phyloP scores from a whole-genome alignment of 75 land plant species.

The Chamaecyparis obtusa region DNA sequence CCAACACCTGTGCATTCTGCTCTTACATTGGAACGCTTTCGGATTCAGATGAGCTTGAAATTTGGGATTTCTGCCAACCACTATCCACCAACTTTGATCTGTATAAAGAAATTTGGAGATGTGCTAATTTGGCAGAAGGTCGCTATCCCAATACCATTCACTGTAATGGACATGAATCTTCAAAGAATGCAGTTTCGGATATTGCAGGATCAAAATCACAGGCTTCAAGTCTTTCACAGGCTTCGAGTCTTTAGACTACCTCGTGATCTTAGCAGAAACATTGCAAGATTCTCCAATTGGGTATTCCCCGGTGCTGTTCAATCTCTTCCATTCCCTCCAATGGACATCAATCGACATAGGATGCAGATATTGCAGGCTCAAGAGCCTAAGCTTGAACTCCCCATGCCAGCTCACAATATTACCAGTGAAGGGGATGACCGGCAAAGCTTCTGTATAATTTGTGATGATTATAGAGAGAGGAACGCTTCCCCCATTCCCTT shows the following conservation, averaged over 20 bases:
- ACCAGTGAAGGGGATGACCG: not conserved
- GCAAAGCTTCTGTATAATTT: conserved; percentile 12
- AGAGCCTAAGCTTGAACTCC: too few relatives aligned
- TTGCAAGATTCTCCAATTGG: not conserved
- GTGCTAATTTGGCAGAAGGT: too few relatives aligned
- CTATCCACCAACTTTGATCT: too few relatives aligned
- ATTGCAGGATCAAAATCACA: conserved; percentile 2
- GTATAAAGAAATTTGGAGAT: too few relatives aligned
- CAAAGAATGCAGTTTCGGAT: conserved; percentile 10
- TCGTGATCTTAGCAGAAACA: not conserved
- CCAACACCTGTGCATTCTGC: too few relatives aligned
- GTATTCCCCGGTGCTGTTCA: not conserved
- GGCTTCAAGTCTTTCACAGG: not conserved
- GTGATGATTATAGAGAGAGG: conserved; percentile 31
- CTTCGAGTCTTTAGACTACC: not conserved
- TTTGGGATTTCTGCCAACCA: too few relatives aligned
- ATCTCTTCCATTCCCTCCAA: too few relatives aligned
- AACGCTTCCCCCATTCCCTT: conserved; percentile 36
- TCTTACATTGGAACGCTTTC: too few relatives aligned
- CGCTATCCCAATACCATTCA: not conserved
- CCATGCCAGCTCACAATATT: too few relatives aligned
- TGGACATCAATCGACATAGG: too few relatives aligned
- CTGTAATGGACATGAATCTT: not conserved
- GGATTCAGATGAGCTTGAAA: too few relatives aligned
- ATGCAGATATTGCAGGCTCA: too few relatives aligned